A percentile compares a stretch with the other conserved stretches of the same genome.
Conservation (phyloP, 2,329 filamentous ascomycete species). For the Nemania abortiva region DNA sequence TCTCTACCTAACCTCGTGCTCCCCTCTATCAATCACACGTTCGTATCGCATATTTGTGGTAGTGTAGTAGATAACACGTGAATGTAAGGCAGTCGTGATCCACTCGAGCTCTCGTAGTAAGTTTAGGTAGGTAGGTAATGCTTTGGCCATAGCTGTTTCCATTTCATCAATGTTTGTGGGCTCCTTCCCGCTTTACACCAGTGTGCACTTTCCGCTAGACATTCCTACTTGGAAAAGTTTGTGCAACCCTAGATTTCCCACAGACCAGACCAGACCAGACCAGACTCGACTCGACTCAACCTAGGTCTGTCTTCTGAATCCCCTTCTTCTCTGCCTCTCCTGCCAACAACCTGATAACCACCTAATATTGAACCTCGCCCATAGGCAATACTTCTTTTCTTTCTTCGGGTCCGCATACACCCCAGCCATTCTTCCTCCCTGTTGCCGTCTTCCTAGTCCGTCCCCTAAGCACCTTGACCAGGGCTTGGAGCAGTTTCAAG, state of each 20-base stretch:
- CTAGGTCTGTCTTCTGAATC: neutral
- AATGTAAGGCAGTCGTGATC: conserved; percentile 22
- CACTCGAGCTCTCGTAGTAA: conserved; percentile 1
- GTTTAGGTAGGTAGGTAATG: conserved; percentile 15
- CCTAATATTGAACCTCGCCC: conserved; percentile 17
- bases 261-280: neutral
- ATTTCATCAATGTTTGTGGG: conserved; percentile 19
- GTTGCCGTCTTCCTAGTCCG: conserved; percentile 5
- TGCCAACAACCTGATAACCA: conserved; percentile 16
- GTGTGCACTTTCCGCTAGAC: conserved; percentile 25
- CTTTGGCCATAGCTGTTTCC: conserved; percentile 4
- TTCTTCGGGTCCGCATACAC: conserved; percentile 14
- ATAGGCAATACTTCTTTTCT: conserved; percentile 12
- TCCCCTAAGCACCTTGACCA: neutral
- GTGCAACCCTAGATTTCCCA: conserved; percentile 28
- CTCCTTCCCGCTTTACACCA: conserved; percentile 24
- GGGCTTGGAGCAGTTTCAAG: conserved; percentile 1
- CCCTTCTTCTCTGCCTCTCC: conserved; percentile 16
- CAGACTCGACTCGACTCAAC: conserved; percentile 7
- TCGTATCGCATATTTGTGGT: neutral
- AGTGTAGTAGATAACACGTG: neutral
- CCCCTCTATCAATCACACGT: too few relatives aligned
- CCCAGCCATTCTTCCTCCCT: conserved; percentile 13
- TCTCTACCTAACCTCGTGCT: too few relatives aligned
- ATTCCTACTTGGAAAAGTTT: conserved; percentile 24